Evolutionary conservation across 2,329 filamentous ascomycete species (phyloP).

Genomic region (Diplodia scrobiculata): DNA sequence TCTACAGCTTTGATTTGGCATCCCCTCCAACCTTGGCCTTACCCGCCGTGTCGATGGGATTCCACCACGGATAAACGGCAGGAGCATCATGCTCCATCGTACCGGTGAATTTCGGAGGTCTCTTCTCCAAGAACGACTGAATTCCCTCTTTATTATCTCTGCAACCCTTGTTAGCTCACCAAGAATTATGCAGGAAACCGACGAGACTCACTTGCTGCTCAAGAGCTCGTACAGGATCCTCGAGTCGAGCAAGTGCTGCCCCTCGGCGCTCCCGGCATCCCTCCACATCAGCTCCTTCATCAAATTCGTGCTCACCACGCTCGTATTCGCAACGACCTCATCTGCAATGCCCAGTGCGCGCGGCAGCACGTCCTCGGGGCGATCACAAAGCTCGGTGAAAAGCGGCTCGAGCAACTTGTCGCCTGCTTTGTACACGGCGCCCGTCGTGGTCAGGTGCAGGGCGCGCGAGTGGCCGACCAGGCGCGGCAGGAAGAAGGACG

Average conservation of each 20-base stretch:
- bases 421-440: conserved; percentile 57
- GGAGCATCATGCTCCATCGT: conserved; percentile 64
- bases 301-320: conserved; percentile 62
- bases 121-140: conserved; percentile 69
- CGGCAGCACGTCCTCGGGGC: conserved; percentile 62
- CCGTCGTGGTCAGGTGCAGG: conserved; percentile 68
- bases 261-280: conserved; percentile 63
- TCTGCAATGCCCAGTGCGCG: conserved; percentile 67
- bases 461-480: conserved; percentile 67
- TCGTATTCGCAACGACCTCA: conserved; percentile 68
- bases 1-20: conserved; percentile 17
- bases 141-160: conserved; percentile 70
- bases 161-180: conserved; percentile 21
- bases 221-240: conserved; percentile 65
- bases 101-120: conserved; percentile 63
- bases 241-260: conserved; percentile 69
- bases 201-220: conserved; percentile 47
- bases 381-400: conserved; percentile 66
- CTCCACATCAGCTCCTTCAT: conserved; percentile 74
- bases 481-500: conserved; percentile 70
- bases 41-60: conserved; percentile 53
- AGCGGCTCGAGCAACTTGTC: conserved; percentile 60
- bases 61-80: conserved; percentile 68
- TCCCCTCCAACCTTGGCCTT: conserved; percentile 42
- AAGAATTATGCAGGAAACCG: not conserved